Evolutionary conservation across 2,329 filamentous ascomycete genomes (phyloP).

Genomic region (Graphium sp.): DNA sequence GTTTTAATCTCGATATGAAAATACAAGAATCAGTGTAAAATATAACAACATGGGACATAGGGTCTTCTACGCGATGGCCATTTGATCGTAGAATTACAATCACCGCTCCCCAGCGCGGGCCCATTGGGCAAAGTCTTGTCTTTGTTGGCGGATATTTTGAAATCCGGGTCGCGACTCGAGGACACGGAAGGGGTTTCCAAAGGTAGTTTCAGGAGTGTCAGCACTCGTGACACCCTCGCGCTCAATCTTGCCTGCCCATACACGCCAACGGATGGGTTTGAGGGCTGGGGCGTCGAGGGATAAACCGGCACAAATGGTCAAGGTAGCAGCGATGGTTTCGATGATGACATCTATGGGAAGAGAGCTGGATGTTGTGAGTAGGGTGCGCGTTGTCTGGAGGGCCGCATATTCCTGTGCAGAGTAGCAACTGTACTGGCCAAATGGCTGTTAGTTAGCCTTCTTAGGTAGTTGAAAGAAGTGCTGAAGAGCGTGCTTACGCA

Average conservation of each 20-base stretch:
- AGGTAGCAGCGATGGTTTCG: conserved; percentile 66
- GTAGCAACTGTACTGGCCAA: conserved; percentile 54
- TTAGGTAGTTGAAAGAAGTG: conserved; percentile 2
- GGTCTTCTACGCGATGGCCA: no score
- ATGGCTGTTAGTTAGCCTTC: background rate
- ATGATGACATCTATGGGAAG: conserved; percentile 77
- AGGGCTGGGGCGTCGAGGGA: conserved; percentile 63
- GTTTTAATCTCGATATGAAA: no score
- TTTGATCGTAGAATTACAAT: no score
- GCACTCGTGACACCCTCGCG: conserved; percentile 49
- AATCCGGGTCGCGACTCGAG: conserved; percentile 75
- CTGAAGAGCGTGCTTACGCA: conserved; percentile 47
- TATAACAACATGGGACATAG: no score
- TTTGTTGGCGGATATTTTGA: conserved; percentile 69
- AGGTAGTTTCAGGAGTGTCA: no score
- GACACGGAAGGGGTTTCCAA: conserved; percentile 64
- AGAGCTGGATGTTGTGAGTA: conserved; percentile 23
- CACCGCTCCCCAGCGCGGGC: conserved; percentile 24
- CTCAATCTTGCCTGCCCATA: conserved; percentile 75
- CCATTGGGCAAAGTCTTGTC: conserved; percentile 67
- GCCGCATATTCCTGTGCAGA: conserved; percentile 85
- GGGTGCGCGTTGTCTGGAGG: conserved; percentile 42
- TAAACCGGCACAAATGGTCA: conserved; percentile 70
- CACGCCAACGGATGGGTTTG: conserved; percentile 69
- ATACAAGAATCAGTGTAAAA: no score